Percentiles rank a stretch among this genome's conserved stretches.
Conservation (phyloP, 805 yeast species). For the Zygoascus biomembranicola region DNA sequence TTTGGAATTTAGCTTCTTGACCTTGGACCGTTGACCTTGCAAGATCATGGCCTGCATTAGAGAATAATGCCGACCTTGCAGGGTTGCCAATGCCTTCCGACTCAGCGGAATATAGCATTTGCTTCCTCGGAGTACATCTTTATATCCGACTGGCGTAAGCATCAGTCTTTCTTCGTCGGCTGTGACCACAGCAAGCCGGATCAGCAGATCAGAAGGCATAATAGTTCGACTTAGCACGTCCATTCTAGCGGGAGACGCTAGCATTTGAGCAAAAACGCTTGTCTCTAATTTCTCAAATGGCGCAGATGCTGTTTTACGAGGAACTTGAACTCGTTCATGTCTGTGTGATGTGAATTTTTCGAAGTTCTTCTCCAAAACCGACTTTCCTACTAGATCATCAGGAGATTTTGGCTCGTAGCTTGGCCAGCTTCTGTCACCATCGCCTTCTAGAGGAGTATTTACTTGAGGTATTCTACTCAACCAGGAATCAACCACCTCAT, state of each 20-base stretch:
- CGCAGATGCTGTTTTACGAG: conserved; percentile 8
- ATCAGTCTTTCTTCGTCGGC: not conserved
- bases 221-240: conserved; percentile 31
- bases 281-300: conserved; percentile 16
- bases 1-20: not conserved
- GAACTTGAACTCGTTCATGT: conserved; percentile 14
- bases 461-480: not conserved
- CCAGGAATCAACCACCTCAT: not conserved
- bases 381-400: conserved; percentile 4
- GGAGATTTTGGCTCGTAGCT: conserved; percentile 7
- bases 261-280: conserved; percentile 33
- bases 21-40: not conserved
- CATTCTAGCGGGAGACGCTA: conserved; percentile 38
- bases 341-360: conserved; percentile 30
- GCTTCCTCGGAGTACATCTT: not conserved
- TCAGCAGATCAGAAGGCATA: conserved; percentile 34
- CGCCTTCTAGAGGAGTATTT: not conserved
- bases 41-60: not conserved
- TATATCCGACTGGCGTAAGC: conserved; percentile 5
- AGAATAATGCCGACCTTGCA: not conserved
- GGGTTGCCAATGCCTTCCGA: not conserved
- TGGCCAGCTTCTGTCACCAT: not conserved
- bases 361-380: conserved; percentile 27
- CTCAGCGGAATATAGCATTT: conserved; percentile 5
- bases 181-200: conserved; percentile 24